These are phyloP conservation scores for Termitomyces bulborhizus DNA, from an alignment of 768 basidiomycete species.

Conservation along the genomic window DNA sequence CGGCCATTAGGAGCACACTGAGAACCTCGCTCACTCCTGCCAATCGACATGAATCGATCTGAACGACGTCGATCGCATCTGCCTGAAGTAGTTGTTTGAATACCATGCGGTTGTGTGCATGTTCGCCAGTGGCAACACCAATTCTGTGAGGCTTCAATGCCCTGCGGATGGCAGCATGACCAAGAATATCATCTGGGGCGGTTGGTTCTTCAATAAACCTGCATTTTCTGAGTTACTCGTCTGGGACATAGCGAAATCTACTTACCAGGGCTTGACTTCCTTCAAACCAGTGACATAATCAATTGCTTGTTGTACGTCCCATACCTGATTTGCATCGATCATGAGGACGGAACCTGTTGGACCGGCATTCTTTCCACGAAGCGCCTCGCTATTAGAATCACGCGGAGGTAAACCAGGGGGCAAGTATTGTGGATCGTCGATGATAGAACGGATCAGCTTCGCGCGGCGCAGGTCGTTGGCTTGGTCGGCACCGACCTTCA, in stretches of 20 bases:
- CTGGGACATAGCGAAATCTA: neutral
- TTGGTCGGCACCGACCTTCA: conserved; percentile 90
- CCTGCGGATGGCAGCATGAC: conserved; percentile 75
- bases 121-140: conserved; percentile 91
- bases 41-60: conserved; percentile 92
- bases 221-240: neutral
- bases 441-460: conserved; percentile 86
- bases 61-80: conserved; percentile 90
- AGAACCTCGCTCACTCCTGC: conserved; percentile 95
- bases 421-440: conserved; percentile 85
- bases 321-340: conserved; percentile 97
- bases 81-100: conserved; percentile 93
- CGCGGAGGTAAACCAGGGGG: conserved; percentile 52
- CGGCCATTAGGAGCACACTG: conserved; percentile 83
- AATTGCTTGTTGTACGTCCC: conserved; percentile 91
- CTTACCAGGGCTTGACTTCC: conserved; percentile 80
- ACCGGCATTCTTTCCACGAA: conserved; percentile 89
- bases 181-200: conserved; percentile 86
- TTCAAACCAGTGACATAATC: conserved; percentile 81
- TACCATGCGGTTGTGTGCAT: conserved; percentile 91
- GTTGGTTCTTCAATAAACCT: conserved; percentile 96
- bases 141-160: conserved; percentile 75
- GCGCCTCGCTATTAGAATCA: conserved; percentile 53
- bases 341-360: conserved; percentile 92
- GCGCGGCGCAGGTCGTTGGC: conserved; percentile 84